A percentile compares a stretch with the other conserved stretches of the same genome.
Conservation (phyloP, 73 alveolate genomes). For the Strombidium stylifer region DNA sequence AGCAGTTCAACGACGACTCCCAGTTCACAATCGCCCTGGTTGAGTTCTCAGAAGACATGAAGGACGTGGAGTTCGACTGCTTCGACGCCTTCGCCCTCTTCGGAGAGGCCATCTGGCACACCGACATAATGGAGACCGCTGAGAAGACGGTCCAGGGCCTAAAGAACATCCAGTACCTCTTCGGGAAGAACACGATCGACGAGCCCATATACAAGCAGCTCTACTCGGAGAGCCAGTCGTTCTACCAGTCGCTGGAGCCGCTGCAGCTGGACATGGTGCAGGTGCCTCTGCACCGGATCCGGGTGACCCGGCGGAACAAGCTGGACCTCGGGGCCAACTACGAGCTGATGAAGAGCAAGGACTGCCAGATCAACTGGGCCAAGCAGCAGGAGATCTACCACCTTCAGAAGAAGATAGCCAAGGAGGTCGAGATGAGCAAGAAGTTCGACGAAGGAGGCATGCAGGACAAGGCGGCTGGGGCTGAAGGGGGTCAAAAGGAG, state of each 20-base stretch:
- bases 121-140: background rate
- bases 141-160: conserved; percentile 2
- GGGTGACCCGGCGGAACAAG: no score
- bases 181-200: conserved; percentile 19
- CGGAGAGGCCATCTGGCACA: conserved; percentile 19
- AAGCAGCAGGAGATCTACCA: no score
- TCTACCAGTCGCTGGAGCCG: conserved; percentile 11
- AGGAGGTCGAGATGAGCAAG: no score
- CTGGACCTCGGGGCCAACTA: no score
- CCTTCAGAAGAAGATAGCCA: no score
- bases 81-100: conserved; percentile 3
- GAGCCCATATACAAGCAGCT: conserved; percentile 6
- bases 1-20: conserved; percentile 2
- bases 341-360: no score
- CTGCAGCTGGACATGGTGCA: conserved; percentile 5
- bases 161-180: conserved; percentile 10
- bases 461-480: no score
- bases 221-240: background rate
- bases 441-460: no score
- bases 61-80: background rate
- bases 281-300: no score
- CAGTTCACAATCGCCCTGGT: conserved; percentile 4
- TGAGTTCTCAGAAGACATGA: conserved; percentile 20
- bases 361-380: no score
- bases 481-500: no score